These are phyloP conservation scores for Chloranthus sessilifolius DNA, from an alignment of 164 flowering plant genomes.

Conservation along the genomic window DNA sequence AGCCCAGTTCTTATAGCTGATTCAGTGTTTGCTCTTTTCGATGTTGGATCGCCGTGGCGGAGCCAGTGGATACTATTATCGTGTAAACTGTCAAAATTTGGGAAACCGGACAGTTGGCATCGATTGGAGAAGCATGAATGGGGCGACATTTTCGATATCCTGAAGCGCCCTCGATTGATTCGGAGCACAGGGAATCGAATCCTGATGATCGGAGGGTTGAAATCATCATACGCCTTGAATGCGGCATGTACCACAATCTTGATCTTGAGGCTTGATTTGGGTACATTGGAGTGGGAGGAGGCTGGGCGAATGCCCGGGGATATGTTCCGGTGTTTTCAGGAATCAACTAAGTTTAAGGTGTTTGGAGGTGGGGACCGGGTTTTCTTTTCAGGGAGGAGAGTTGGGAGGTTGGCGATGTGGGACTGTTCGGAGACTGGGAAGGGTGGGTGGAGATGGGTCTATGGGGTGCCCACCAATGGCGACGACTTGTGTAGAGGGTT, in stretches of 20 bases:
- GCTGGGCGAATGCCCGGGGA: slow-evolving; percentile 84
- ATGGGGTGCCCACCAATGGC: slow-evolving; percentile 55
- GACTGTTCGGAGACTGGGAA: slow-evolving; percentile 31
- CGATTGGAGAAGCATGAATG: slow-evolving; percentile 71
- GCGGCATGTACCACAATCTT: slow-evolving; percentile 70
- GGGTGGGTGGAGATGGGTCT: slow-evolving; percentile 85
- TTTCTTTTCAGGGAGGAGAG: slow-evolving; percentile 73
- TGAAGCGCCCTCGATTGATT: slow-evolving; percentile 77
- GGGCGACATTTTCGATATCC: slow-evolving; percentile 86
- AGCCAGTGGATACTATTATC: slow-evolving; percentile 76
- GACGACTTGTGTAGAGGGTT: slow-evolving; percentile 80
- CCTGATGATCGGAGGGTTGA: slow-evolving; percentile 83
- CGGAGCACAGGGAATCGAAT: slow-evolving; percentile 39
- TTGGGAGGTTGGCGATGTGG: slow-evolving; percentile 78
- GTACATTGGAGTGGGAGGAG: slow-evolving; percentile 84
- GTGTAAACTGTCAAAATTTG: slow-evolving; percentile 24
- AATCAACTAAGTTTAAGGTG: slow-evolving; percentile 81
- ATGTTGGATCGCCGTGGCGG: slow-evolving; percentile 91
- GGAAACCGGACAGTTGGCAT: slow-evolving; percentile 39
- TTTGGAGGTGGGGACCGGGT: slow-evolving; percentile 81
- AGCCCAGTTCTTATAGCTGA: slow-evolving; percentile 62
- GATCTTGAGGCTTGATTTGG: slow-evolving; percentile 76
- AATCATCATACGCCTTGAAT: slow-evolving; percentile 61
- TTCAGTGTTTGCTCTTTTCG: slow-evolving; percentile 60
- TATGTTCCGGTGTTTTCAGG: slow-evolving; percentile 63